Conservation (phyloP, 192 early-diverging fungal species). For the Coemansia furcata region DNA sequence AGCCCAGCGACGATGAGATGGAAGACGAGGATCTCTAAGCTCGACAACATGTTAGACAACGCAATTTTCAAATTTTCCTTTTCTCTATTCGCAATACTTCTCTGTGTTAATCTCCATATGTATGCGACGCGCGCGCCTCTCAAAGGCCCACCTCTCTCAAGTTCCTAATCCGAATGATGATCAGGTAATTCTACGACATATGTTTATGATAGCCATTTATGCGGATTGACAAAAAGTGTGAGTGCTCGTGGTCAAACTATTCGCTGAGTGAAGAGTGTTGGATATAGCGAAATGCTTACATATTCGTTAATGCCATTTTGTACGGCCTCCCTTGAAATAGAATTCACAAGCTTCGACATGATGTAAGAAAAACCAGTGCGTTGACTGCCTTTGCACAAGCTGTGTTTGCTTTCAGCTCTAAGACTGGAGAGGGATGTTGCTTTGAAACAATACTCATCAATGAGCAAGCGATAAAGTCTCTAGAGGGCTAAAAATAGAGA, state of each 20-base stretch:
- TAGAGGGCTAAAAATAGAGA: too few relatives aligned
- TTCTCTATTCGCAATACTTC: neutral
- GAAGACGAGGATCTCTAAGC: slow-evolving; percentile 8
- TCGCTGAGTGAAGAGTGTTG: neutral
- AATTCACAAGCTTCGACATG: neutral
- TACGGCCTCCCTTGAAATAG: neutral
- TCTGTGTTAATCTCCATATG: neutral
- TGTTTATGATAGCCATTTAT: too few relatives aligned
- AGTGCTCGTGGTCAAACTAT: neutral
- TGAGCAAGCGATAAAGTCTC: too few relatives aligned
- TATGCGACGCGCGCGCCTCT: too few relatives aligned
- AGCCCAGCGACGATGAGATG: slow-evolving; percentile 17
- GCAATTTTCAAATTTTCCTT: neutral
- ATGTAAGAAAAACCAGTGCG: too few relatives aligned
- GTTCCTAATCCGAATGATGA: too few relatives aligned
- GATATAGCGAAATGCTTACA: neutral
- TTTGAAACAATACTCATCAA: neutral
- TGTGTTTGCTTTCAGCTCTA: too few relatives aligned
- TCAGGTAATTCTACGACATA: too few relatives aligned
- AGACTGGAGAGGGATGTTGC: neutral
- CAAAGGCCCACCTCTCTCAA: too few relatives aligned
- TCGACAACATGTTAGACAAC: neutral
- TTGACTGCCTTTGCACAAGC: too few relatives aligned
- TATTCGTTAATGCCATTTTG: neutral
- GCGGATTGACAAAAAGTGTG: neutral